Base-by-base conservation (phyloP, 2,329 filamentous ascomycete species). In the Seiridium unicorne region DNA sequence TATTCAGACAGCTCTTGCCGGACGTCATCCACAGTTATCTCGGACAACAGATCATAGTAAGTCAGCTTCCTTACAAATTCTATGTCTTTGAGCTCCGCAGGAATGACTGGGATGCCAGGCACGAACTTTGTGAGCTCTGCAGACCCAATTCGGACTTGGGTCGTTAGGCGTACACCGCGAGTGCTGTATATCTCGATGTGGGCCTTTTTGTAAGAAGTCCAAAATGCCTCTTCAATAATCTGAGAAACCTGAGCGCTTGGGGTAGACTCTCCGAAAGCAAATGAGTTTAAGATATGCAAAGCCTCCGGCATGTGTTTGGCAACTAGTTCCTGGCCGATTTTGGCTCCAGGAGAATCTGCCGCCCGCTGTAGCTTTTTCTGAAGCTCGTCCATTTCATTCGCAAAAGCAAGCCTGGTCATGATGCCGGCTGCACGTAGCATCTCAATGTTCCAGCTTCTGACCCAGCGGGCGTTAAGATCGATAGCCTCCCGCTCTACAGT, bases 401-500 rank as follows among this genome's bases (percentile, higher is more conserved):
- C 82, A 77, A 96, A 99, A 1, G 93, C 91, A 64, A 99, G 85
- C 55, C 95, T 87, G 62, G 92, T 91, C 64, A 96, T 89, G 65
- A 99, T 93, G 46, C 95, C 95, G 18, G 94, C 92, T 36, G 93
- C 91, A 48, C 94, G 87, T 44, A 99, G 81, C 81, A 99, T 91
- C 72, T 98, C 95, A 31, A 92, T 83, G 69, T 99, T 99, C 96
- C 95, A 99, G 13, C 89, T 92, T 63, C 93, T 89, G 13, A 99
- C 94, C 81, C 93, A 97, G 59, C 93, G 87, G 13, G 95, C 96
- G 72, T 99, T 98, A 63, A 99, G 81, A 74, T 99, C 95, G 60
- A 99, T 97, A 58, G 92, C 95, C 72, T 99, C 95, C 71, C 95
- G 88, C 75, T 99, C 95, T 2, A 99, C 96, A 0, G 95, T 99